phyloP scores from a whole-genome alignment of 2,329 filamentous ascomycete genomes.

The Ploettnerulaceae sp. region DNA sequence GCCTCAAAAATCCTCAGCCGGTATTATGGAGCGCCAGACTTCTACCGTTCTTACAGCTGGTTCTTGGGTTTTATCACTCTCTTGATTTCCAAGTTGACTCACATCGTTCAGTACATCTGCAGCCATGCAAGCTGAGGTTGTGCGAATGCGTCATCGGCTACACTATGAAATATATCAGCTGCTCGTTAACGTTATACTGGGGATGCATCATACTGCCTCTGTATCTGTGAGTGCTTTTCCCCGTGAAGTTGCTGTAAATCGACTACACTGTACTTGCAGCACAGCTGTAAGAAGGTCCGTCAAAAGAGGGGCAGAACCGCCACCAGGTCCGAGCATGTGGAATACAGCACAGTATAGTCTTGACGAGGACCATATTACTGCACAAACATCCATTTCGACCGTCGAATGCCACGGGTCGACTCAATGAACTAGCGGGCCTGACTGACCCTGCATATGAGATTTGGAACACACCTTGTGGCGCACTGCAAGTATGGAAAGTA shows the following conservation, averaged over 20 bases:
- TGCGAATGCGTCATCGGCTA: not conserved
- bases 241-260: slow-evolving; percentile 50
- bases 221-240: slow-evolving; percentile 41
- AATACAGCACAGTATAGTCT: slow-evolving; percentile 78
- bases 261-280: slow-evolving; percentile 70
- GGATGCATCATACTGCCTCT: slow-evolving; percentile 36
- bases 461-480: slow-evolving; percentile 60
- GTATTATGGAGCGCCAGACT: not conserved
- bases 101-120: slow-evolving; percentile 3
- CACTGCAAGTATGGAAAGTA: slow-evolving; percentile 54
- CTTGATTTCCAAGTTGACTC: slow-evolving; percentile 5
- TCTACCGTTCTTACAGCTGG: not conserved
- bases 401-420: slow-evolving; percentile 65
- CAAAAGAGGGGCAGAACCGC: slow-evolving; percentile 42
- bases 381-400: slow-evolving; percentile 95
- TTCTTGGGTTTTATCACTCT: not conserved
- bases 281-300: slow-evolving; percentile 63
- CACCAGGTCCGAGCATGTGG: slow-evolving; percentile 76
- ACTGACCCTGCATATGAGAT: not conserved
- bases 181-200: not conserved
- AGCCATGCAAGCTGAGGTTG: not conserved
- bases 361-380: slow-evolving; percentile 70
- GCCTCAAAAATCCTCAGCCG: not conserved
- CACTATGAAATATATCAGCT: not conserved
- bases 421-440: slow-evolving; percentile 78